Conservation (phyloP, 495 filamentous ascomycete species). For the Chaetomium tenue region DNA sequence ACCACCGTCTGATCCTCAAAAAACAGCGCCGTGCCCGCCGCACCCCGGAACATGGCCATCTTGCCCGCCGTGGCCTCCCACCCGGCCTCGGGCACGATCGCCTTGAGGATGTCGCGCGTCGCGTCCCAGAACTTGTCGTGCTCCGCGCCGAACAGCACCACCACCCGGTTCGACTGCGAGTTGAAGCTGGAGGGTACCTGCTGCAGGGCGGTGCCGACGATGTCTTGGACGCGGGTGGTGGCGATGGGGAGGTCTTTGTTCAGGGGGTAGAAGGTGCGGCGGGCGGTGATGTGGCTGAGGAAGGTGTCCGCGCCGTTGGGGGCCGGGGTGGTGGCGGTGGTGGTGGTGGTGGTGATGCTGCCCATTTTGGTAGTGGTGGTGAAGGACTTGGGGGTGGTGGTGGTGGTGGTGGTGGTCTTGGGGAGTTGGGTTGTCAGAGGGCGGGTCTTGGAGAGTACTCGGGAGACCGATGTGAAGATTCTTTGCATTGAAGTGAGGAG, state of each 20-base stretch:
- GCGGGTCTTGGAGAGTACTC: background rate
- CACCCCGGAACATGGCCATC: slow-evolving; percentile 54
- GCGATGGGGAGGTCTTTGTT: slow-evolving; percentile 53
- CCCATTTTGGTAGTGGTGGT: slow-evolving; percentile 27
- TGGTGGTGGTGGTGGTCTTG: slow-evolving; percentile 12
- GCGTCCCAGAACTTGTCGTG: slow-evolving; percentile 67
- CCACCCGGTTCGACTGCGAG: slow-evolving; percentile 60
- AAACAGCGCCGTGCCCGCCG: slow-evolving; percentile 63
- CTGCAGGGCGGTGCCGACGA: slow-evolving; percentile 53
- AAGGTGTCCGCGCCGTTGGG: slow-evolving; percentile 37
- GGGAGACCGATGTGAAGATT: background rate
- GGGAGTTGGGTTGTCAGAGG: background rate
- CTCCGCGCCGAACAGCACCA: slow-evolving; percentile 61
- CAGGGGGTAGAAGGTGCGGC: slow-evolving; percentile 60
- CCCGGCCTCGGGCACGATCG: slow-evolving; percentile 54
- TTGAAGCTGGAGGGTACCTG: slow-evolving; percentile 64
- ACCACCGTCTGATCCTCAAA: slow-evolving; percentile 59
- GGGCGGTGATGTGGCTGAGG: slow-evolving; percentile 53
- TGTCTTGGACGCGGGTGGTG: slow-evolving; percentile 53
- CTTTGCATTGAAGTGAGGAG: slow-evolving; percentile 3
- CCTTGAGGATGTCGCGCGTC: slow-evolving; percentile 52
- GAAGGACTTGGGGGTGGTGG: slow-evolving; percentile 12
- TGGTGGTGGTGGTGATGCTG: slow-evolving; percentile 10
- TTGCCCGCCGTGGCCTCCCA: slow-evolving; percentile 49
- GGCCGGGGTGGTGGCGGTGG: slow-evolving; percentile 18